Evolutionary conservation across 495 filamentous ascomycete species (phyloP).

Genomic region (Penicillium steckii): DNA sequence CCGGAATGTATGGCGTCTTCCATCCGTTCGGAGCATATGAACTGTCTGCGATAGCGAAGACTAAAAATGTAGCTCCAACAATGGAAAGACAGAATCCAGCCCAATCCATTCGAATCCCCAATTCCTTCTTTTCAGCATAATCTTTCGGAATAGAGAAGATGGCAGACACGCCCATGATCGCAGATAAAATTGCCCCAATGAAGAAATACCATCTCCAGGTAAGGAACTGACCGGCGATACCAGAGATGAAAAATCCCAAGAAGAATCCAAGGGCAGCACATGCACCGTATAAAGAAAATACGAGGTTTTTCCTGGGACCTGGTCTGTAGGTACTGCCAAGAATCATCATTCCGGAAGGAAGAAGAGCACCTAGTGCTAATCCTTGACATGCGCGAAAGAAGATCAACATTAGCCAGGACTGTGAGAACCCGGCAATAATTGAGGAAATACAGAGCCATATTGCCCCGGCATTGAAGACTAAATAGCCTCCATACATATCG

Average conservation of each 20-base stretch:
- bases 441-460: constrained; percentile 74
- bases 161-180: constrained; percentile 51
- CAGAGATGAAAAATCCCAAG: constrained; percentile 77
- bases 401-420: constrained; percentile 69
- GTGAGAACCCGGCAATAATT: constrained; percentile 69
- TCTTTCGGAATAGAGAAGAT: constrained; percentile 69
- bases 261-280: constrained; percentile 80
- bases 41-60: constrained; percentile 77
- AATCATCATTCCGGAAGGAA: constrained; percentile 77
- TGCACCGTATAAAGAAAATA: constrained; percentile 79
- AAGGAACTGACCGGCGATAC: constrained; percentile 61
- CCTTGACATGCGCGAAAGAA: constrained; percentile 77
- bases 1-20: constrained; percentile 61
- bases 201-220: constrained; percentile 81
- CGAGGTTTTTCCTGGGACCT: constrained; percentile 80
- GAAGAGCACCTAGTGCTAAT: constrained; percentile 72
- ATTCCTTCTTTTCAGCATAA: constrained; percentile 42
- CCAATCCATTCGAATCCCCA: constrained; percentile 67
- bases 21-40: constrained; percentile 68
- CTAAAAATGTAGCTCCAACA: constrained; percentile 64
- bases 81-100: constrained; percentile 62
- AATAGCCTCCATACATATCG: constrained; percentile 76
- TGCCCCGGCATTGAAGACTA: constrained; percentile 64
- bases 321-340: constrained; percentile 80
- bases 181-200: constrained; percentile 60